A percentile compares a stretch with the other conserved stretches of the same genome.
Conservation (phyloP, 345 rosid genomes). For the Salix brachista region DNA sequence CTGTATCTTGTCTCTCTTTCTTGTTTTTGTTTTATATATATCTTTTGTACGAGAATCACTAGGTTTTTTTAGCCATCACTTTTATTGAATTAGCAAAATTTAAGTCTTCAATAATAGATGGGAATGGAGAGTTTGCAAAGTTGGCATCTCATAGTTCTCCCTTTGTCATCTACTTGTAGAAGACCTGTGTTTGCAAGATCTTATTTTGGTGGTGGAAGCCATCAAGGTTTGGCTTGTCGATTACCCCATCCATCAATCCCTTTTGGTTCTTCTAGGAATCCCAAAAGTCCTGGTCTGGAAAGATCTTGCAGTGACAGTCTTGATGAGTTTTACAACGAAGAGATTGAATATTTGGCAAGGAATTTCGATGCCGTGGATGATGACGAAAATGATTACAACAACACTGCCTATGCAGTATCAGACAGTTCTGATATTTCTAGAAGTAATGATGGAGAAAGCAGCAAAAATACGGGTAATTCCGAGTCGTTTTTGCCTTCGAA, state of each 20-base stretch:
- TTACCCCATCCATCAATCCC: constrained; percentile 11
- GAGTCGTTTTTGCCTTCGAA: constrained; percentile 26
- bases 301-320: constrained; percentile 14
- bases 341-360: constrained; percentile 11
- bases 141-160: constrained; percentile 11
- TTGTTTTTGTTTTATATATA: not conserved
- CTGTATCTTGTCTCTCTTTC: not conserved
- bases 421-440: not conserved
- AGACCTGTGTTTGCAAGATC: constrained; percentile 8
- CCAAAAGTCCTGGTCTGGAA: constrained; percentile 10
- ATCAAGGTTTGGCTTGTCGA: not conserved
- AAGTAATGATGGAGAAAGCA: not conserved
- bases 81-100: not conserved
- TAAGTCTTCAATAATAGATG: constrained; percentile 13
- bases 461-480: not conserved
- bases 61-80: not conserved
- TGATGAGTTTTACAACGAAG: constrained; percentile 21
- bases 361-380: constrained; percentile 3
- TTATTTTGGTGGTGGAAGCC: not conserved
- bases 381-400: not conserved
- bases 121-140: constrained; percentile 25
- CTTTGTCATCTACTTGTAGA: not conserved
- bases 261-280: constrained; percentile 15
- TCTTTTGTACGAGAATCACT: not conserved
- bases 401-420: constrained; percentile 9